Evolutionary conservation across 2,329 filamentous ascomycete species (phyloP), one percentile per base, ranked within the genome.

Genomic region (Diplodia seriata): DNA sequence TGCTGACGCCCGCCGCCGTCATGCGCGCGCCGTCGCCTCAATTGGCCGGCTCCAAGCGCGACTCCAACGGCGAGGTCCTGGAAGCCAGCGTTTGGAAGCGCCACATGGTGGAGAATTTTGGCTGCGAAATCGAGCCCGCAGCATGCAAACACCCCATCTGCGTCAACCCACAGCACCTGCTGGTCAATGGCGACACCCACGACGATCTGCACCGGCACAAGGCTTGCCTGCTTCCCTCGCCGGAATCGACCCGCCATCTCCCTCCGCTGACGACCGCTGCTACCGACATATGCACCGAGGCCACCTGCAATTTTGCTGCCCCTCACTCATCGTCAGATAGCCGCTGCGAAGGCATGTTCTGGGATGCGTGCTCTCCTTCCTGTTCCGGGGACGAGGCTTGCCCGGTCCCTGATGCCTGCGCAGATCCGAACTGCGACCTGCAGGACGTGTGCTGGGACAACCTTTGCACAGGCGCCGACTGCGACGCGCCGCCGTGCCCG

Each of bases 271-370:
- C 56, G 18, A 61, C 66, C 29, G 66, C 20, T 6, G 31, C 26
- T 15, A 47, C 67, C 12, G 67, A 56, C 40, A 68, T 68, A 20
- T 68, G 67, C 67, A 51, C 43, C 26, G 67, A 68, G 40, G 56
- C 40, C 38, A 43, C 26, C 2, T 68, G 66, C 29, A 54, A 29
- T 18, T 43, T 26, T 18, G 56, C 5, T 4, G 12, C 14, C 11
- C 55, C 55, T 18, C 54, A 51, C 56, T 54, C 66, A 2, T 31
- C 47, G 23, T 51, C 47, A 53, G 75, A 76, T 51, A 70, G 75
- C 53, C 76, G 77, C 68, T 79, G 77, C 67, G 75, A 78, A 70
- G 76, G 73, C 54, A 78, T 76, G 70, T 74, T 73, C 67, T 68
- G 75, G 40, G 75, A 77, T 56, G 69, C 57, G 8, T 73, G 71